phyloP scores from a whole-genome alignment of 208 protist genomes.

The Leishmania tarentolae region DNA sequence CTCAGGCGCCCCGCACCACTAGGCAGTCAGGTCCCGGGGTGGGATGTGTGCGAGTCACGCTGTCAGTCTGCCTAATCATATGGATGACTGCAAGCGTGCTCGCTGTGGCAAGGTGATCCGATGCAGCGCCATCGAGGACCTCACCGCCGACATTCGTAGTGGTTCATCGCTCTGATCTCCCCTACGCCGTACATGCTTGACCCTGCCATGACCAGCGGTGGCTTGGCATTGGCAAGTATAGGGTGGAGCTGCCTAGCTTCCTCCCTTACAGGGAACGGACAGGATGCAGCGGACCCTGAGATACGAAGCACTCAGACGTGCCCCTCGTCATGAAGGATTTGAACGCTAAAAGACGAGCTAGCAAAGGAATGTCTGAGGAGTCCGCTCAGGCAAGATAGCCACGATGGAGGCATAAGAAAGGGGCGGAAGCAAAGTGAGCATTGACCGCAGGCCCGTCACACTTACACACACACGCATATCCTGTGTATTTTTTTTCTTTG shows the following conservation, averaged over 20 bases:
- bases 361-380: no score
- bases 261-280: background rate
- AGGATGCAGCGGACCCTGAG: background rate
- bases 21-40: background rate
- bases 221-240: background rate
- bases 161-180: background rate
- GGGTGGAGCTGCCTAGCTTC: background rate
- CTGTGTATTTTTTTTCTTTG: no score
- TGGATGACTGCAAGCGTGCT: background rate
- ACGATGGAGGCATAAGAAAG: no score
- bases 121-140: background rate
- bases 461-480: background rate
- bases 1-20: background rate
- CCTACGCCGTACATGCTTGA: background rate
- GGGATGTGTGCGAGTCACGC: no score
- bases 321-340: background rate
- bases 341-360: no score
- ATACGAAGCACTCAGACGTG: background rate
- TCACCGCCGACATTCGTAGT: background rate
- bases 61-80: background rate
- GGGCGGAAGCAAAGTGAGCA: no score
- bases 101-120: background rate
- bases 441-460: background rate
- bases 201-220: background rate
- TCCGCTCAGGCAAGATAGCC: no score